phyloP scores from a whole-genome alignment of 2,329 filamentous ascomycete genomes.

The Nannizziopsis arthrosporioides region DNA sequence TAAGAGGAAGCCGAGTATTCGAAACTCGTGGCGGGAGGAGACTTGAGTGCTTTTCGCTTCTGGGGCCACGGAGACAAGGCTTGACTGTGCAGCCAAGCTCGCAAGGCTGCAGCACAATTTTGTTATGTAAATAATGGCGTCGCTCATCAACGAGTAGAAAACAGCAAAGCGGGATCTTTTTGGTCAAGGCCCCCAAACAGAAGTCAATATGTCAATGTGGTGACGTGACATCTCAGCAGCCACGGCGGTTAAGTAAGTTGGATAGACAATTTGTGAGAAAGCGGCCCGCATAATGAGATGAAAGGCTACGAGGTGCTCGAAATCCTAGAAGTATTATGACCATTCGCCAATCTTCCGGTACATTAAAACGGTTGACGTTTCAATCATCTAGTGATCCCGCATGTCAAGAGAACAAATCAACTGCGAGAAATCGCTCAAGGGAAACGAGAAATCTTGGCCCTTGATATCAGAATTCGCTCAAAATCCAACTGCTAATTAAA shows the following conservation, averaged over 20 bases:
- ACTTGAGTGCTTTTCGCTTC: background rate
- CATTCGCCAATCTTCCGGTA: background rate
- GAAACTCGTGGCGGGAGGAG: slow-evolving; percentile 4
- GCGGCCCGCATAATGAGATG: too few relatives aligned
- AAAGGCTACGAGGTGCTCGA: too few relatives aligned
- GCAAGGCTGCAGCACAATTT: slow-evolving; percentile 4
- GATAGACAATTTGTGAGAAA: too few relatives aligned
- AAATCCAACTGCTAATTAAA: background rate
- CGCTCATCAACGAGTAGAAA: background rate
- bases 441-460: background rate
- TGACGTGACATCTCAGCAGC: too few relatives aligned
- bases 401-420: too few relatives aligned
- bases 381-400: background rate
- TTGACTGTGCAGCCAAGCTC: background rate
- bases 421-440: too few relatives aligned
- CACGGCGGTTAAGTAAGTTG: too few relatives aligned
- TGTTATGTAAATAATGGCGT: too few relatives aligned
- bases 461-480: background rate
- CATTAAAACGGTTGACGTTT: background rate
- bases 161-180: too few relatives aligned
- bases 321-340: background rate
- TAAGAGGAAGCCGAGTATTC: background rate
- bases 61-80: too few relatives aligned
- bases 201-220: too few relatives aligned
- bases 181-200: too few relatives aligned